These are phyloP conservation scores for Tylopilus rubrobrunneus DNA, from an alignment of 768 basidiomycete species.

Conservation along the genomic window DNA sequence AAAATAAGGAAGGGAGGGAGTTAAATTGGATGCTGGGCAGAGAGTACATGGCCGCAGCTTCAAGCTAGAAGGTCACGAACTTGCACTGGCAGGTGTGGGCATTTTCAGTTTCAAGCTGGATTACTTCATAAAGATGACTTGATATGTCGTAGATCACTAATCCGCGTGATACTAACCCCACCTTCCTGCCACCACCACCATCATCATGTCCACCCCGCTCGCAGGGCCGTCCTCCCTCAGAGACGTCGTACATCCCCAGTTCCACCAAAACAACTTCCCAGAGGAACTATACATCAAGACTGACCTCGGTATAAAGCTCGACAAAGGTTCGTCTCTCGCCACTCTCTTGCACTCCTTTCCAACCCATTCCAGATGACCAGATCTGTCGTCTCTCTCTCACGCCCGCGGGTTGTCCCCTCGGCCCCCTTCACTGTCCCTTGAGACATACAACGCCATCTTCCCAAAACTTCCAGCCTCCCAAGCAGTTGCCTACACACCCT, in stretches of 20 bases:
- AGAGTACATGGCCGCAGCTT: background rate
- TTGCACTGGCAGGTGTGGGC: background rate
- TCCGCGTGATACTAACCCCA: too few species aligned
- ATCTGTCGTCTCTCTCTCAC: conserved; percentile 86
- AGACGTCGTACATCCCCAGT: conserved; percentile 83
- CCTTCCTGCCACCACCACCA: background rate
- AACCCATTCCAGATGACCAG: conserved; percentile 67
- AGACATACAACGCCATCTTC: conserved; percentile 87
- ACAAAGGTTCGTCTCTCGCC: conserved; percentile 60
- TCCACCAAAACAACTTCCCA: conserved; percentile 89
- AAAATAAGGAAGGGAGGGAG: background rate
- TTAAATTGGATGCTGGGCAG: background rate
- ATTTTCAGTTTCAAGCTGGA: background rate
- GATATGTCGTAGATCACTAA: background rate
- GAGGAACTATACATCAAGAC: conserved; percentile 79
- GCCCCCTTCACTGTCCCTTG: conserved; percentile 86
- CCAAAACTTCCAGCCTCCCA: conserved; percentile 87
- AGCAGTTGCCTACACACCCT: conserved; percentile 77
- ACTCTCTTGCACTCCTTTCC: background rate
- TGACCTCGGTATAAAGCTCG: conserved; percentile 82
- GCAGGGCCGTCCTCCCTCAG: conserved; percentile 54
- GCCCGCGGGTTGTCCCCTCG: conserved; percentile 83
- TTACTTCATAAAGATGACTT: background rate
- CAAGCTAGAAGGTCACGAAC: background rate
- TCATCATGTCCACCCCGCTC: conserved; percentile 42